Evolutionary conservation across 176 grass and related monocot genomes (phyloP), one percentile per base, ranked within the genome.

Genomic region (Dendrocalamus sinicus): DNA sequence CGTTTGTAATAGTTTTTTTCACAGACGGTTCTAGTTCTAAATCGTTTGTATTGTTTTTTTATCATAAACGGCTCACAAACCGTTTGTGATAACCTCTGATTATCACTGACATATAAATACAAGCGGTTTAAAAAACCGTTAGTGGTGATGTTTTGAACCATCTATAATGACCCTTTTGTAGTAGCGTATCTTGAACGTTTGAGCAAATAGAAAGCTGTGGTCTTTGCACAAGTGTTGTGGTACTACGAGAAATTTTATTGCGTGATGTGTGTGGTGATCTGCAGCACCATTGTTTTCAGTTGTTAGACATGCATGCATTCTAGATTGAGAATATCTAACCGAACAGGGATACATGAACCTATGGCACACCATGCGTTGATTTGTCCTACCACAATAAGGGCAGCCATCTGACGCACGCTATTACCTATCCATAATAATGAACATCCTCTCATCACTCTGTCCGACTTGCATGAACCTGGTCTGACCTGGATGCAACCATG

Each of bases 331-430:
- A 48, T n/a, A 77, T 80, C 81, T 62, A 43, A 57, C 57, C 71
- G 20, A 82, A 16, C 64, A 55, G 22, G 22, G 5, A 52, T 32
- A 22, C 79, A 61, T 43, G 72, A 52, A 77, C 88, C 83, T 53
- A 82, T 86, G 83, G 88, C 73, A 58, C 20, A 19, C 79, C 79
- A 86, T 83, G 73, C 83, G 55, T 28, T 72, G 67, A 66, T 11
- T 43, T 73, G 73, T 32, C 84, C 66, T 83, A 83, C 84, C 57
- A 71, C 67, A 50, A 53, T 79, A 72, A 67, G 58, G 44, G 44
- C 67, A 20, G 53, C 44, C n/a, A 54, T 59, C 4, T 30, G 64
- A 85, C 35, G 7, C 39, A 6, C 32, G 20, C 43, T 46, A 48
- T 46, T 32, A 20, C 43, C 7, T 72, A 79, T 73, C 74, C 57